Evolutionary conservation across 495 filamentous ascomycete species (phyloP).

Genomic region (Lasiosphaeria hispida): DNA sequence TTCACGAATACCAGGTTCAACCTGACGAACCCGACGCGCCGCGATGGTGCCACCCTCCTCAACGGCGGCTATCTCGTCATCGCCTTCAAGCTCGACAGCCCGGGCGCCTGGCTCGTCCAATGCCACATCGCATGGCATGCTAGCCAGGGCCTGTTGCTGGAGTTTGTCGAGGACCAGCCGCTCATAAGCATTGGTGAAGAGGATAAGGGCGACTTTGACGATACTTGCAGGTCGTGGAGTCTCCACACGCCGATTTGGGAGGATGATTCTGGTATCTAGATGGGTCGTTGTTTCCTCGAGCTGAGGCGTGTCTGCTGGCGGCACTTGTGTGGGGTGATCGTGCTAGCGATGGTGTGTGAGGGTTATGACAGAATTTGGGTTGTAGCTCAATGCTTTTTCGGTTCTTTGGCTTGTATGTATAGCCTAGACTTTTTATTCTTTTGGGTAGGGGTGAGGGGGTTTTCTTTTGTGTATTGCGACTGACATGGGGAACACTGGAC

Average conservation of each 20-base stretch:
- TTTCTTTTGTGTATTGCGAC: no score
- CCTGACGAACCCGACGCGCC: slow-evolving; percentile 49
- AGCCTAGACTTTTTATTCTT: no score
- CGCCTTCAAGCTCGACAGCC: slow-evolving; percentile 57
- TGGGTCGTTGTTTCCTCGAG: no score
- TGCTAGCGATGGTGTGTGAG: no score
- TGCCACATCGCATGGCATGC: slow-evolving; percentile 32
- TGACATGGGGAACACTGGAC: no score
- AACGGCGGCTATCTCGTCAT: slow-evolving; percentile 47
- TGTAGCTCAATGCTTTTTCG: no score
- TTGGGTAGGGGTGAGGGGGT: no score
- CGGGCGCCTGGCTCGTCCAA: slow-evolving; percentile 28
- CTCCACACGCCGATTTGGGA: neutral
- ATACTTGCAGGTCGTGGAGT: slow-evolving; percentile 12
- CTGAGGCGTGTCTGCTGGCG: no score
- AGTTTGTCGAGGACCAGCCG: slow-evolving; percentile 19
- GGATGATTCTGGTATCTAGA: slow-evolving; percentile 24
- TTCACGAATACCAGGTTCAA: slow-evolving; percentile 10
- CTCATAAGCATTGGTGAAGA: neutral
- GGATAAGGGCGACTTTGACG: neutral
- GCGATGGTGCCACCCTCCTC: slow-evolving; percentile 59
- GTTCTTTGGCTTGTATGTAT: no score
- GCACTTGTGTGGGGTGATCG: no score
- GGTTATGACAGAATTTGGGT: no score
- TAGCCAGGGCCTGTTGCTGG: slow-evolving; percentile 19